Evolutionary conservation across 768 basidiomycete genomes (phyloP).

Genomic region (Tricholoma bakamatsutake): DNA sequence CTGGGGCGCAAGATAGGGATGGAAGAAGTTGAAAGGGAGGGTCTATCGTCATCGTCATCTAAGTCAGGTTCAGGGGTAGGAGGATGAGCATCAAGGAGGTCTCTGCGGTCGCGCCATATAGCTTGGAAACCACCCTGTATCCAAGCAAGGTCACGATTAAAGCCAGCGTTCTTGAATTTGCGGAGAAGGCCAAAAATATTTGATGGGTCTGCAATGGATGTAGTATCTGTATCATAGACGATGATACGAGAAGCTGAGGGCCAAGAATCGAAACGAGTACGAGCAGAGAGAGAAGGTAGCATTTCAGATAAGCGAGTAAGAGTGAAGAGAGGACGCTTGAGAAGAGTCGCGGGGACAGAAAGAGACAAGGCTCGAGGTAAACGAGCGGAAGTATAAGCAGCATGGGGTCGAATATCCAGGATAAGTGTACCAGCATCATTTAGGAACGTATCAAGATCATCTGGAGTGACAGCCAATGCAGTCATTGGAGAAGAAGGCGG

Average conservation of each 20-base stretch:
- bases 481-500: not conserved
- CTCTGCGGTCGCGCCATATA: conserved; percentile 47
- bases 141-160: conserved; percentile 63
- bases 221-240: conserved; percentile 82
- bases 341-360: conserved; percentile 89
- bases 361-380: conserved; percentile 71
- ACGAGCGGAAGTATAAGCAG: conserved; percentile 61
- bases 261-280: conserved; percentile 58
- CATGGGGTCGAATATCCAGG: conserved; percentile 86
- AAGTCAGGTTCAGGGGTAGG: conserved; percentile 47
- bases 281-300: conserved; percentile 60
- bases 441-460: conserved; percentile 25
- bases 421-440: conserved; percentile 46
- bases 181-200: conserved; percentile 70
- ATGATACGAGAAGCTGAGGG: conserved; percentile 55
- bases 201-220: conserved; percentile 49
- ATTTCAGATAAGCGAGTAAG: conserved; percentile 72
- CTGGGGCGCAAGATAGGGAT: conserved; percentile 43
- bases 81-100: conserved; percentile 46
- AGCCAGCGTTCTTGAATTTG: conserved; percentile 59
- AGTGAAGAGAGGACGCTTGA: conserved; percentile 86
- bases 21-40: conserved; percentile 8
- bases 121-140: conserved; percentile 79
- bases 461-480: conserved; percentile 21
- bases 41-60: conserved; percentile 36